Evolutionary conservation across 306 rosid genomes (phyloP), one percentile per base, ranked within the genome.

Genomic region (Malus sieversii): DNA sequence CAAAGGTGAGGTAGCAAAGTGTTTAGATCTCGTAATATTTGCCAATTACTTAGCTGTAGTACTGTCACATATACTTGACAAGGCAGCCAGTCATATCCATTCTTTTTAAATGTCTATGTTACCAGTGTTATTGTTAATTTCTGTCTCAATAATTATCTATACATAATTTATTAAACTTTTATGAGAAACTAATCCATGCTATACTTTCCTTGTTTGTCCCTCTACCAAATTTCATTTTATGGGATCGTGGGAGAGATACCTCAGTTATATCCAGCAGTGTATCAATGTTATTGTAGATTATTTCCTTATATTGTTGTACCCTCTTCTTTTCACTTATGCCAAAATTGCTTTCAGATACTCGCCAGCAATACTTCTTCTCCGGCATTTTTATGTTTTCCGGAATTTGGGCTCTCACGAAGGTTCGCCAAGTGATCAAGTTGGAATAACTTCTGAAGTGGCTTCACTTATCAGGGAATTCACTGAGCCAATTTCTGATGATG

Each of bases 361-460:
- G 0, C 97, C 99, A 75, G 77, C 97, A 46, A 85, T 95, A 85
- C 90, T 92, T 78, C 93, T 95, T 82, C 97, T 95, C 70, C 92
- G 97, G 57, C 93, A 90, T 90, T 95, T 95, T 86, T 96, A 92
- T 62, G 91, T 90, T 79, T 95, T 95, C 68, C 89, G 85, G 71
- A 89, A 95, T 82, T 83, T 85, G 32, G 86, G 79, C 60, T 81
- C 92, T 3, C 75, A 72, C 1, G 97, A 92, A 62, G 86, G 84
- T 79, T 75, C 90, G 16, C 83, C 84, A 77, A 87, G 71, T 82
- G 96, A 95, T 78, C 95, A 92, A 87, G 82, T 78, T 72, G 93
- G 97, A 79, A 80, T 89, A 52, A 66, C 83, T 67, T 80, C 92
- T 59, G 97, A 90, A 85, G 86, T 90, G 84, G 97, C 97, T 77